Base-by-base conservation (phyloP, 2,329 filamentous ascomycete species). In the Aspergillus neoniger region DNA sequence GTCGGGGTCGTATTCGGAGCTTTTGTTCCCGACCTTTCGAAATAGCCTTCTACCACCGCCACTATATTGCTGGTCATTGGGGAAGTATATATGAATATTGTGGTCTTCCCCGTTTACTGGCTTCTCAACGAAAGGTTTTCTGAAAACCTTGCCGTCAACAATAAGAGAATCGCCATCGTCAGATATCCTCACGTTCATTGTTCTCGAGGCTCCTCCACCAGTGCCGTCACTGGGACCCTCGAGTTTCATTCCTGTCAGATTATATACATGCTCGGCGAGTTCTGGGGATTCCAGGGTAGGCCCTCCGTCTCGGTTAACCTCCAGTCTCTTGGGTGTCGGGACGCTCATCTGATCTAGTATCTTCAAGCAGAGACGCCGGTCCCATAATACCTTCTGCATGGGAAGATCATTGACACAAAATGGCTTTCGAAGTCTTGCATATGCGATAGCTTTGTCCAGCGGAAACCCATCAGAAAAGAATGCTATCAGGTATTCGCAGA, bases 401-500 rank as follows among this genome's bases (percentile, higher is more conserved):
- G 92, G 91, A 47, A 99, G 83, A 75, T 99, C 94, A 73, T 99
- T 99, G 72, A 99, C 93, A 73, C 94, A 97, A 69, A 97, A 98
- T 0, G 95, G 95, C 73, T 96, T 96, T 58, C 95, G 88, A 10
- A 96, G 85, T 71, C 92, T 92, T 63, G 92, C 91, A 76, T 99
- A 99, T 36, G 92, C 91, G 69, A 99, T 96, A 5, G 96, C 95
- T 75, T 99, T 99, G 67, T 98, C 93, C 50, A 99, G 80, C 0
- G 95, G 95, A 68, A 99, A 99, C 0, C 95, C 95, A 75, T 97
- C 94, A 0, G 94, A 98, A 77, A 98, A 99, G 79, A 99, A 99
- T 3, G 93, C 96, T 71, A 99, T 96, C 58, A 99, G 80, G 71
- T 96, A 99, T 78, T 99, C 95, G 76, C 92, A 96, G 57, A 96